These are phyloP conservation scores for Volutella citrinella DNA, from an alignment of 2,329 filamentous ascomycete genomes.

Conservation along the genomic window DNA sequence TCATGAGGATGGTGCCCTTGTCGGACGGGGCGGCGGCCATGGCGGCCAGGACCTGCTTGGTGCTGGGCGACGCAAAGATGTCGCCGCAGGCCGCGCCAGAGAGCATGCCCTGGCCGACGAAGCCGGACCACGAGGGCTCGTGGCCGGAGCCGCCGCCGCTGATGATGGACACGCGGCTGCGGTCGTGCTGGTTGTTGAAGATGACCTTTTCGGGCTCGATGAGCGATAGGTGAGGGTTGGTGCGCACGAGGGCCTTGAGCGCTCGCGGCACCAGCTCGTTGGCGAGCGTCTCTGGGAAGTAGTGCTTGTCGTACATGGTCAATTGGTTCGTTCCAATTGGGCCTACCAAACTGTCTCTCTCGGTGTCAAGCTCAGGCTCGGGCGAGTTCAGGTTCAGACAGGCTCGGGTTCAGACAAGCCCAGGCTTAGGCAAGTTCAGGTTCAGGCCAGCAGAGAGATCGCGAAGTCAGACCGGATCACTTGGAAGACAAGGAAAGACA, in stretches of 20 bases:
- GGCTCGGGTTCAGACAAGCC: too few species aligned
- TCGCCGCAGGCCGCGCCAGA: constrained; percentile 69
- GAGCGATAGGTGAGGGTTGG: constrained; percentile 6
- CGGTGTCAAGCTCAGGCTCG: too few species aligned
- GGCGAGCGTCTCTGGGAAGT: constrained; percentile 6
- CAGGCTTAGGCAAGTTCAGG: too few species aligned
- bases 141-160: constrained; percentile 69
- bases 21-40: constrained; percentile 57
- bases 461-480: too few species aligned
- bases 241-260: constrained; percentile 6
- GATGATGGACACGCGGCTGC: constrained; percentile 1
- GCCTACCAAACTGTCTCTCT: too few species aligned
- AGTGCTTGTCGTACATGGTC: too few species aligned
- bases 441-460: too few species aligned
- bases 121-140: constrained; percentile 69
- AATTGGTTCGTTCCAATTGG: too few species aligned
- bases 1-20: constrained; percentile 63
- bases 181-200: constrained; percentile 9
- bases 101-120: constrained; percentile 66
- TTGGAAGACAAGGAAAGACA: too few species aligned
- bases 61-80: constrained; percentile 72
- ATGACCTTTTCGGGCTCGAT: constrained; percentile 7
- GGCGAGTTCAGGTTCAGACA: too few species aligned
- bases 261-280: constrained; percentile 8
- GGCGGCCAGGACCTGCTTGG: constrained; percentile 66